Percentiles rank a stretch among this genome's conserved stretches.
Conservation (phyloP, 176 grass and related monocot species). For the Phyllostachys edulis region DNA sequence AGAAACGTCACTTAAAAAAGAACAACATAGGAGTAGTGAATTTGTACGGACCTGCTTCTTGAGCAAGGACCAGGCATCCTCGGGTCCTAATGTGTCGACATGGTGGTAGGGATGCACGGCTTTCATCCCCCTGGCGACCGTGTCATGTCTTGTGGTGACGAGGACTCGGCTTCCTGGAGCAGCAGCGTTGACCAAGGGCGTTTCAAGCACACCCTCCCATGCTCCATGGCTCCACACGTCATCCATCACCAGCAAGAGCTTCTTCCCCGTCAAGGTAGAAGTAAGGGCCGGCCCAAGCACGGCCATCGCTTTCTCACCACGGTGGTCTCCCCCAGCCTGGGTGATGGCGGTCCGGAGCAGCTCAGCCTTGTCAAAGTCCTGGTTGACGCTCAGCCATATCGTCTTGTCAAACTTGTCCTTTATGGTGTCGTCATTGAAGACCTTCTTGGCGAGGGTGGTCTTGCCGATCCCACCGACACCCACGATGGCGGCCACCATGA, state of each 20-base stretch:
- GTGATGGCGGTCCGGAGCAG: not conserved
- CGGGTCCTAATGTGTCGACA: not conserved
- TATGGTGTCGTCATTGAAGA: not conserved
- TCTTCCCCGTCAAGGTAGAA: not conserved
- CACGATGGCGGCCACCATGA: not conserved
- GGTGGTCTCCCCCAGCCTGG: not conserved
- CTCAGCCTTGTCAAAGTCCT: not conserved
- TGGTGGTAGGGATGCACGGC: not conserved
- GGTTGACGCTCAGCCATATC: not conserved
- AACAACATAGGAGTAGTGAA: no score
- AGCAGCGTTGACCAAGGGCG: not conserved
- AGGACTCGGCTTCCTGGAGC: not conserved
- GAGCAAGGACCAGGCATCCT: no score
- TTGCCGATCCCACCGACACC: not conserved
- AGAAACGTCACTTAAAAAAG: no score
- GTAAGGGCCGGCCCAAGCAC: not conserved
- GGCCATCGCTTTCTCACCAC: accelerated
- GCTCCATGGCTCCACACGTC: slow-evolving; percentile 29
- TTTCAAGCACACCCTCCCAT: slow-evolving; percentile 3
- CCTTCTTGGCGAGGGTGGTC: not conserved
- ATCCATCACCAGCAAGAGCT: slow-evolving; percentile 35
- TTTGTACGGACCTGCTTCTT: no score
- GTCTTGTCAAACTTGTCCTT: not conserved
- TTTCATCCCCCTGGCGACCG: not conserved
- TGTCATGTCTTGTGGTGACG: slow-evolving; percentile 16